Evolutionary conservation across 805 yeast species (phyloP).

Genomic region (Kluyveromyces starmeri): DNA sequence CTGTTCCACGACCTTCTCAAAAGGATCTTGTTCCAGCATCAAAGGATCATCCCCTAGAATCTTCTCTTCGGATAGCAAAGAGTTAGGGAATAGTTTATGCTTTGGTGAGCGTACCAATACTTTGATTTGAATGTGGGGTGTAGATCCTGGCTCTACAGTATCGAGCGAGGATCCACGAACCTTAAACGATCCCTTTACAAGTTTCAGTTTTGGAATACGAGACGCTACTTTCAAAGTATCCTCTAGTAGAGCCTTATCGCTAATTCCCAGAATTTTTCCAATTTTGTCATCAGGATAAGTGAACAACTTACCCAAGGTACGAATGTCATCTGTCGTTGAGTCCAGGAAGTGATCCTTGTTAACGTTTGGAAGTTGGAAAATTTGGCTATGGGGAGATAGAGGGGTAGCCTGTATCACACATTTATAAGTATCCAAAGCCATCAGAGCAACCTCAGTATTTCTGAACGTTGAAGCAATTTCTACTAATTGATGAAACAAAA

Average conservation of each 20-base stretch:
- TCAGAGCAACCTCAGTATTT: constrained; percentile 52
- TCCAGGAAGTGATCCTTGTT: constrained; percentile 35
- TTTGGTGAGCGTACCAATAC: constrained; percentile 66
- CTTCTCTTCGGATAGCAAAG: constrained; percentile 24
- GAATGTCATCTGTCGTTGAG: constrained; percentile 29
- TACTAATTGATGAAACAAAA: constrained; percentile 56
- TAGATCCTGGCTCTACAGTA: constrained; percentile 58
- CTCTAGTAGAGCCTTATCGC: constrained; percentile 36
- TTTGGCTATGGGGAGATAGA: constrained; percentile 46
- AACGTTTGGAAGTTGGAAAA: constrained; percentile 76
- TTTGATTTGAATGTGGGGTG: constrained; percentile 67
- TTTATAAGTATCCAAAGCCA: constrained; percentile 59
- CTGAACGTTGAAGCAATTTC: constrained; percentile 80
- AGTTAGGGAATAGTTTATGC: constrained; percentile 44
- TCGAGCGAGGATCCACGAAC: constrained; percentile 73
- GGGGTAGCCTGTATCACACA: constrained; percentile 68
- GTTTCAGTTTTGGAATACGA: constrained; percentile 57
- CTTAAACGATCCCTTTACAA: constrained; percentile 61
- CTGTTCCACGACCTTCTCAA: constrained; percentile 51
- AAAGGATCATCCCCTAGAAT: constrained; percentile 41
- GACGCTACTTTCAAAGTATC: constrained; percentile 48
- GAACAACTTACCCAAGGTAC: constrained; percentile 61
- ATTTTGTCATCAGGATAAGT: constrained; percentile 50
- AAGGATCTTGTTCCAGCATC: constrained; percentile 66
- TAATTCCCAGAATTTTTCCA: constrained; percentile 46